A percentile compares a stretch with the other conserved stretches of the same genome.
These are phyloP conservation scores for Podosphaera fusca DNA, from an alignment of 2,329 filamentous ascomycete species.

Conservation along the genomic window DNA sequence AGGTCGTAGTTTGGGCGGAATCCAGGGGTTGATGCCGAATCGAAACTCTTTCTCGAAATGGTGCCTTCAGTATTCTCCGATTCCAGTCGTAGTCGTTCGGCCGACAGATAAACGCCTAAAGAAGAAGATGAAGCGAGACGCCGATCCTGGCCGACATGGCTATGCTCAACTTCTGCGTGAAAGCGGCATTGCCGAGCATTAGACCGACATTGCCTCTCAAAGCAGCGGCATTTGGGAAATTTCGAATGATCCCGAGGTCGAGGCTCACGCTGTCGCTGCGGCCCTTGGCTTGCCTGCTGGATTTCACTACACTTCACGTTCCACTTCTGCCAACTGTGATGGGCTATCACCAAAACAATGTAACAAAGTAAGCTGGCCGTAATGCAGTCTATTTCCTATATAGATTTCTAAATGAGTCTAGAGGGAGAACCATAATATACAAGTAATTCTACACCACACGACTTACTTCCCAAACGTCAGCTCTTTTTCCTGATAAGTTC, in stretches of 20 bases:
- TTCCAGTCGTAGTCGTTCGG: slow-evolving; percentile 52
- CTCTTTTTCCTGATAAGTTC: too few relatives aligned
- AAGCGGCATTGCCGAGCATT: slow-evolving; percentile 20
- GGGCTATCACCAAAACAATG: too few relatives aligned
- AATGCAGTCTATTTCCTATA: too few relatives aligned
- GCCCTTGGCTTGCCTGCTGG: slow-evolving; percentile 37
- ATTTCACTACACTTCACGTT: slow-evolving; percentile 40
- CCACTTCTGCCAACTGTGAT: too few relatives aligned
- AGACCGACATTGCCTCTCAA: slow-evolving; percentile 11
- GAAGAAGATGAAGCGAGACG: slow-evolving; percentile 44
- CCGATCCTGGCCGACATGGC: slow-evolving; percentile 36
- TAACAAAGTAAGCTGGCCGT: too few relatives aligned
- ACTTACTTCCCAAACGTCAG: too few relatives aligned
- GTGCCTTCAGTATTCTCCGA: slow-evolving; percentile 50
- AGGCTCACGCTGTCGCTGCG: slow-evolving; percentile 39
- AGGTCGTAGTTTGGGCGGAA: slow-evolving; percentile 43
- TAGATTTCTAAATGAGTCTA: too few relatives aligned
- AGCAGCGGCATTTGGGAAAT: slow-evolving; percentile 9
- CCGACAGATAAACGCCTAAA: slow-evolving; percentile 46
- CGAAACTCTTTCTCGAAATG: slow-evolving; percentile 44
- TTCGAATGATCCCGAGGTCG: slow-evolving; percentile 26
- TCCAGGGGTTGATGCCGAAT: slow-evolving; percentile 45
- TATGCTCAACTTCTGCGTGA: slow-evolving; percentile 44
- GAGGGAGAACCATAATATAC: too few relatives aligned
- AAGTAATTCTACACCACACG: too few relatives aligned